Base-by-base conservation (phyloP, 805 yeast species). In the Zygotorulaspora florentina region DNA sequence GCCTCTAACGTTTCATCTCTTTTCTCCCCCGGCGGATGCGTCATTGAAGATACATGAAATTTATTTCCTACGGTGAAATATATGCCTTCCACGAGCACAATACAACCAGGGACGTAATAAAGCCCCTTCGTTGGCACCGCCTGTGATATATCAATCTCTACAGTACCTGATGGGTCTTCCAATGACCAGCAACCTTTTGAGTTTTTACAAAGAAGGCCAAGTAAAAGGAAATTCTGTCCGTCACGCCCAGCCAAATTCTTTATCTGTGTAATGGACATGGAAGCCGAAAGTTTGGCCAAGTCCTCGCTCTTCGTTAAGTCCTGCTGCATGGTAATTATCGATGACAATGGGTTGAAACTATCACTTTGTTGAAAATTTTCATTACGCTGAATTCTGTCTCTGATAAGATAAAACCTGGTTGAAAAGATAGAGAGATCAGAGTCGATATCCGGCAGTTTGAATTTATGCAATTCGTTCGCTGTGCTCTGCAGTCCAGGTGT, bases 21-120 rank as follows among this genome's bases (percentile, higher is more conserved):
- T 51, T 77, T 72, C 61, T 93, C 99, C 2, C 88, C 83, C 0
- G 93, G 89, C 2, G 99, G 98, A 48, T 88, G 96, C 2, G 85
- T 84, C 41, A 93, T 73, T 3, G 84, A 76, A 25, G 85, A 75
- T 1, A 85, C 95, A 53, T 83, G 80, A 59, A 93, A 89, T 39
- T 76, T 80, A 23, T 72, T 73, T 2, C 82, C 80, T 13, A 80
- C 76, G 2, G 83, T 81, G 12, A 82, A 79, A 60, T 88, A 87
- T 13, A 87, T 79, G 13, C 99, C 99, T 58, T 88, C 95, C 42
- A 85, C 83, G 2, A 91, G 66, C 0, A 87, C 79, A 55, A 84
- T 80, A 70, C 84, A 81, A 1, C 99, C 98, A 2, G 82, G 78
- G 18, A 72, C 74, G 57, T 78, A 83, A 57, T 79, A 90, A 8